Evolutionary conservation across 495 filamentous ascomycete genomes (phyloP).

Genomic region (Aspergillus coremiiformis): DNA sequence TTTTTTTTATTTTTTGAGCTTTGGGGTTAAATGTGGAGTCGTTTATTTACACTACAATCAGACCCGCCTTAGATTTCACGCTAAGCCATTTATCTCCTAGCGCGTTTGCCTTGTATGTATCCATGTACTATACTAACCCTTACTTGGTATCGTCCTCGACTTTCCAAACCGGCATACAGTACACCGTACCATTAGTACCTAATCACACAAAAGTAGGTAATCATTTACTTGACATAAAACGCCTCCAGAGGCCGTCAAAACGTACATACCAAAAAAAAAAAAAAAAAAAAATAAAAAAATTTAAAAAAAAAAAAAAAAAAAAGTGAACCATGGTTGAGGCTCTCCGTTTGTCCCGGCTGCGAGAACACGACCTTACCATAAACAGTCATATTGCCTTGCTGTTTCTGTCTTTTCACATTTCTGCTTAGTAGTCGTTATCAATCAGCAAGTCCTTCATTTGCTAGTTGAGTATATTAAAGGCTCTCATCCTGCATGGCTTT

Average conservation of each 20-base stretch:
- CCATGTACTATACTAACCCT: slow-evolving; percentile 8
- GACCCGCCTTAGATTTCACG: slow-evolving; percentile 6
- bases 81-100: slow-evolving; percentile 5
- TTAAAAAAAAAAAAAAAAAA: slow-evolving; percentile 1
- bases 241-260: neutral
- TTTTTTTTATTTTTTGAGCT: slow-evolving; percentile 4
- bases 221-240: neutral
- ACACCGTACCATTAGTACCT: neutral
- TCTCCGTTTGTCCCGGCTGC: slow-evolving; percentile 9
- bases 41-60: slow-evolving; percentile 22
- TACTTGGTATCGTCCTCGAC: slow-evolving; percentile 2
- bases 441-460: slow-evolving; percentile 5
- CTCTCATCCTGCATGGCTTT: slow-evolving; percentile 4
- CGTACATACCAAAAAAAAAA: neutral
- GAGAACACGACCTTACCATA: slow-evolving; percentile 6
- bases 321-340: slow-evolving; percentile 14
- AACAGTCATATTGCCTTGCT: slow-evolving; percentile 13
- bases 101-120: neutral
- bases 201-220: neutral
- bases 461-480: neutral
- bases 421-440: slow-evolving; percentile 1
- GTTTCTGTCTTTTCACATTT: slow-evolving; percentile 8
- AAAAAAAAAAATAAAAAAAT: neutral
- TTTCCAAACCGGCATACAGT: neutral
- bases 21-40: slow-evolving; percentile 21